These are phyloP conservation scores for Camellia lanceoleosa DNA, from an alignment of 148 eudicot species.

Conservation along the genomic window DNA sequence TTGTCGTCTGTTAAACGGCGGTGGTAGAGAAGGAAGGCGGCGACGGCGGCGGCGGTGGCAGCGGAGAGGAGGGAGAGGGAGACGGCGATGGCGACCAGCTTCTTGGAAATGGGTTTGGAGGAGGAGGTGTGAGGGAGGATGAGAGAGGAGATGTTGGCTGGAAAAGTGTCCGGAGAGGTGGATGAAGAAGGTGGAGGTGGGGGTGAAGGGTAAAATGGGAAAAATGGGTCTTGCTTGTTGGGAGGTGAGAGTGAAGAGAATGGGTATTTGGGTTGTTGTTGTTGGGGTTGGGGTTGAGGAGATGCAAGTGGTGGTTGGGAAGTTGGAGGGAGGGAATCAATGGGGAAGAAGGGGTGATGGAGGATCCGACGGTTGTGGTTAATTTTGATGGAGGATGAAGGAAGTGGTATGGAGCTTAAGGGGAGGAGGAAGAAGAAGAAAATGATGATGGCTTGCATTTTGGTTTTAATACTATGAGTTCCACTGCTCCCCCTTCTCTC, in stretches of 20 bases:
- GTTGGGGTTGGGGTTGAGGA: constrained; percentile 6
- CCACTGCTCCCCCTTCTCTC: neutral
- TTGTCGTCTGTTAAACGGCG: neutral
- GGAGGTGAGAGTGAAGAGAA: constrained; percentile 30
- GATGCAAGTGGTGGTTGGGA: constrained; percentile 22
- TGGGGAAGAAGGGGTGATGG: constrained; percentile 26
- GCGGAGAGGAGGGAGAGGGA: constrained; percentile 36
- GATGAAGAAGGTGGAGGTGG: constrained; percentile 39
- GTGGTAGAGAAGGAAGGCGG: constrained; percentile 35
- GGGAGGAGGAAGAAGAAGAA: neutral
- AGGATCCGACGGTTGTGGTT: constrained; percentile 24
- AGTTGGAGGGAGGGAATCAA: constrained; percentile 16
- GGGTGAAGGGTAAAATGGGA: constrained; percentile 34
- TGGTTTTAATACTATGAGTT: neutral
- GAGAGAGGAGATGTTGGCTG: constrained; percentile 82
- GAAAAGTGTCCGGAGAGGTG: constrained; percentile 55
- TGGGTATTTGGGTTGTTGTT: constrained; percentile 29
- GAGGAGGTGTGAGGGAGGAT: constrained; percentile 45
- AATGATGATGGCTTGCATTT: constrained; percentile 9
- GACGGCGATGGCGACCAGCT: constrained; percentile 38
- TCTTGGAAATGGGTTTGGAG: constrained; percentile 42
- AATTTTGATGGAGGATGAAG: neutral
- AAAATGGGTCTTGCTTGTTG: constrained; percentile 32
- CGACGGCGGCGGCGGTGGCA: constrained; percentile 26
- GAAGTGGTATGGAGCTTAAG: neutral